Evolutionary conservation across 2,329 filamentous ascomycete species (phyloP).

Genomic region (Akanthomyces dipterigenus): DNA sequence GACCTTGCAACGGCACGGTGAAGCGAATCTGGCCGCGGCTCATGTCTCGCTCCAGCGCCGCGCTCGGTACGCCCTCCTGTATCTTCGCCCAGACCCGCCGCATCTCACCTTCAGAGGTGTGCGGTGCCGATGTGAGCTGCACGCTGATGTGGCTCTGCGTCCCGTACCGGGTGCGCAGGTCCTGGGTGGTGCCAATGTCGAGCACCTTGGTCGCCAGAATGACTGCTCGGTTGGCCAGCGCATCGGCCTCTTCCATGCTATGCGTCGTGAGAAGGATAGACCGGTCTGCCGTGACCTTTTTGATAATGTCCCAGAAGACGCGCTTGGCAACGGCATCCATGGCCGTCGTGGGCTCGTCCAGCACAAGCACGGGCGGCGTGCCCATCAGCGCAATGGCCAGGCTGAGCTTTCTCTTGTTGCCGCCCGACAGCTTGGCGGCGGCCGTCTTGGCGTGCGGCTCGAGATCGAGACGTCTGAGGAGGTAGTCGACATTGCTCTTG

Average conservation of each 20-base stretch:
- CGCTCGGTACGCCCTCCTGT: slow-evolving; percentile 40
- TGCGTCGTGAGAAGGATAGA: slow-evolving; percentile 79
- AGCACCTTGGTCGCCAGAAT: slow-evolving; percentile 37
- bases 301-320: slow-evolving; percentile 79
- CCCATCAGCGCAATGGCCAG: slow-evolving; percentile 83
- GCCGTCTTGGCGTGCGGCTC: slow-evolving; percentile 60
- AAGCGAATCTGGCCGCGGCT: slow-evolving; percentile 57
- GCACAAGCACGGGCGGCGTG: slow-evolving; percentile 71
- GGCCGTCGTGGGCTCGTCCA: slow-evolving; percentile 77
- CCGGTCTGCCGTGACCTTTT: slow-evolving; percentile 57
- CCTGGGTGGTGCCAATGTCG: slow-evolving; percentile 53
- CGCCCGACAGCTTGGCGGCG: slow-evolving; percentile 70
- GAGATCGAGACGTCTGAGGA: slow-evolving; percentile 68
- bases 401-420: slow-evolving; percentile 80
- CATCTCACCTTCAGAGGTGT: slow-evolving; percentile 51
- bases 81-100: slow-evolving; percentile 50
- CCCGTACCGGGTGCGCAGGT: slow-evolving; percentile 51
- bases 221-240: slow-evolving; percentile 62
- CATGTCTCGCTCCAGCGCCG: slow-evolving; percentile 48
- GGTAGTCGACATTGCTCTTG: slow-evolving; percentile 63
- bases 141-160: slow-evolving; percentile 58
- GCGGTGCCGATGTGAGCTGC: slow-evolving; percentile 51
- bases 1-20: slow-evolving; percentile 11
- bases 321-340: slow-evolving; percentile 83
- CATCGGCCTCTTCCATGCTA: slow-evolving; percentile 86